Conservation (phyloP, 2,329 filamentous ascomycete species). For the Fusarium nanum region DNA sequence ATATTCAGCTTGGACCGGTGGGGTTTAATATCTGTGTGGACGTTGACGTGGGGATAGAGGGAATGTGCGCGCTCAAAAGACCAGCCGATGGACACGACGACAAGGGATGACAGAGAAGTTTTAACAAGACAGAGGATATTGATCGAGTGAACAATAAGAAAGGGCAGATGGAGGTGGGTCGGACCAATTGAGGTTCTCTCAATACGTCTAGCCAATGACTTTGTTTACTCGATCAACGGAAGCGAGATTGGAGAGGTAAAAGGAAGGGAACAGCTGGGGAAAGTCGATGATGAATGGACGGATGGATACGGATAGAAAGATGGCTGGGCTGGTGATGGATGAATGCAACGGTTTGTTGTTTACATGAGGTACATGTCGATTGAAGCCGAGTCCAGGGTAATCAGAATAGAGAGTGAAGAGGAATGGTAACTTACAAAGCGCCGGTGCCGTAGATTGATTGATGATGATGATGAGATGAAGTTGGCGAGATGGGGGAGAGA, state of each 20-base stretch:
- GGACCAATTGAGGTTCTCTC: constrained; percentile 47
- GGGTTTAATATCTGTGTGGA: constrained; percentile 16
- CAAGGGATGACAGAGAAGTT: constrained; percentile 8
- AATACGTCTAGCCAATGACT: constrained; percentile 51
- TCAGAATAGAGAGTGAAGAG: neutral
- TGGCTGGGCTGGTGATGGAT: constrained; percentile 9
- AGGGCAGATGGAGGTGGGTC: constrained; percentile 35
- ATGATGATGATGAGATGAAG: constrained; percentile 39
- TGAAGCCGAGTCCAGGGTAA: constrained; percentile 32
- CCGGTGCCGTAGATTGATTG: constrained; percentile 31
- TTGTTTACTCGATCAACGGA: constrained; percentile 51
- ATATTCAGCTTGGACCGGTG: constrained; percentile 10
- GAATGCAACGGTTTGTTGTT: constrained; percentile 12
- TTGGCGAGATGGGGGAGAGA: constrained; percentile 41
- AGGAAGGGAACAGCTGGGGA: neutral
- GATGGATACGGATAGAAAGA: neutral
- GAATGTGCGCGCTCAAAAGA: constrained; percentile 27
- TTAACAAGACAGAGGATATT: constrained; percentile 21
- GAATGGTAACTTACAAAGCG: constrained; percentile 36
- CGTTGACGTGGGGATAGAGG: constrained; percentile 30
- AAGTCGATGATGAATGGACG: constrained; percentile 22
- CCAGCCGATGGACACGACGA: constrained; percentile 19
- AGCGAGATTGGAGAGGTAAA: constrained; percentile 2
- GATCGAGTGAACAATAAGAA: neutral
- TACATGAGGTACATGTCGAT: constrained; percentile 1